These are phyloP conservation scores for Selenicereus undatus DNA, from an alignment of 148 eudicot genomes.

Conservation along the genomic window DNA sequence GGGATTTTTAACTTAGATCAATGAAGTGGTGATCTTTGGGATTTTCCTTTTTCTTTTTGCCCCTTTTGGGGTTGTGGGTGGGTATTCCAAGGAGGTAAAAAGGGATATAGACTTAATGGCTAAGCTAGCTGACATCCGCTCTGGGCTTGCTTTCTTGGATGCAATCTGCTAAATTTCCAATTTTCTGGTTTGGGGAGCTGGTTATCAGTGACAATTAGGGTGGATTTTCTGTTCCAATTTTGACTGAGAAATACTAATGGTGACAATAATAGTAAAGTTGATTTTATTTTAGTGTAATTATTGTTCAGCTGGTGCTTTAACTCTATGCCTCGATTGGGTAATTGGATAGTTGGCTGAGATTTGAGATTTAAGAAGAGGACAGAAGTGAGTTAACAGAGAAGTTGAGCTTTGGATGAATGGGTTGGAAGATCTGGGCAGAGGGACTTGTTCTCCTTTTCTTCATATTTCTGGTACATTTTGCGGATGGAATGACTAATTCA, in stretches of 20 bases:
- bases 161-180: background rate
- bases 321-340: constrained; percentile 6
- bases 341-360: constrained; percentile 17
- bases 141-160: background rate
- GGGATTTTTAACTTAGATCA: background rate
- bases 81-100: background rate
- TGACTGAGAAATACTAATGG: background rate
- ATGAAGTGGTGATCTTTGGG: background rate
- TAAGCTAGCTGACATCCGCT: background rate
- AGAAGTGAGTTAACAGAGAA: constrained; percentile 23
- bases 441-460: constrained; percentile 29
- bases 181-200: background rate
- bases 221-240: constrained; percentile 1
- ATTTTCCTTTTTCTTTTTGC: background rate
- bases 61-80: background rate
- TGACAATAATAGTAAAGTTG: background rate
- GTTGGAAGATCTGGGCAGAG: constrained; percentile 33
- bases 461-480: constrained; percentile 32
- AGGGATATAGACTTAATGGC: background rate
- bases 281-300: background rate
- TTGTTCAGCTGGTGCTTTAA: background rate
- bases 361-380: constrained; percentile 14
- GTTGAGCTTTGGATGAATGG: constrained; percentile 46
- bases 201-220: background rate
- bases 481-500: constrained; percentile 46